These are phyloP conservation scores for Nadsonia fulvescens DNA, from an alignment of 805 yeast species.

Conservation along the genomic window DNA sequence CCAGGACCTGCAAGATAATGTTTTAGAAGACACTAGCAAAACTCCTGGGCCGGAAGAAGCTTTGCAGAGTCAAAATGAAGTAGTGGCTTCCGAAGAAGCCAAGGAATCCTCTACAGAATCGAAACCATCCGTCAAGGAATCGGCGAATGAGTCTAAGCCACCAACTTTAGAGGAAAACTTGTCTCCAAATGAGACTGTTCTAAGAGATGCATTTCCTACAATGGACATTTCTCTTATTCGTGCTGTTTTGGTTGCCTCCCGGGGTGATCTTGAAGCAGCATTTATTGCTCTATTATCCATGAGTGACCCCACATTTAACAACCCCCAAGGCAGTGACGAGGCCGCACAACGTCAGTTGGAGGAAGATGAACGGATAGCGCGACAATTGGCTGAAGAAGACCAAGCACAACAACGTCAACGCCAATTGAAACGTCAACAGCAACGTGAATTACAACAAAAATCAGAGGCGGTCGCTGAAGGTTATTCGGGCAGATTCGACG, in stretches of 20 bases:
- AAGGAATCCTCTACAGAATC: too few species aligned
- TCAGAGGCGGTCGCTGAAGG: conserved; percentile 4
- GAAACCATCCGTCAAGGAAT: too few species aligned
- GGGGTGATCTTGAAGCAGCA: conserved; percentile 65
- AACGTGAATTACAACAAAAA: conserved; percentile 5
- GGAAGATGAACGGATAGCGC: conserved; percentile 72
- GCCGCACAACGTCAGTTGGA: conserved; percentile 31
- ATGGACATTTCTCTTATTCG: conserved; percentile 52
- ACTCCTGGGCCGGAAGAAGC: too few species aligned
- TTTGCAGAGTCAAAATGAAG: too few species aligned
- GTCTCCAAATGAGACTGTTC: too few species aligned
- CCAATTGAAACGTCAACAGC: too few species aligned
- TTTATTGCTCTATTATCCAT: conserved; percentile 72
- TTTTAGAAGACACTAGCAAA: too few species aligned
- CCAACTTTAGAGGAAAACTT: too few species aligned
- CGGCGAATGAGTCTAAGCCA: too few species aligned
- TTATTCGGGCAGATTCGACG: conserved; percentile 12
- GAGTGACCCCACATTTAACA: conserved; percentile 34
- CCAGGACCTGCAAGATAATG: too few species aligned
- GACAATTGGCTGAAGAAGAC: conserved; percentile 52
- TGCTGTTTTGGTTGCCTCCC: conserved; percentile 73
- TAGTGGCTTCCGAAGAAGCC: too few species aligned
- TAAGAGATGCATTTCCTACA: conserved; percentile 75
- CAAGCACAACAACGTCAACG: too few species aligned
- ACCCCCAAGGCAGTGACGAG: conserved; percentile 17